These are phyloP conservation scores for Tetradesmus lagerheimii DNA, from an alignment of 139 green algal species.

Conservation along the genomic window DNA sequence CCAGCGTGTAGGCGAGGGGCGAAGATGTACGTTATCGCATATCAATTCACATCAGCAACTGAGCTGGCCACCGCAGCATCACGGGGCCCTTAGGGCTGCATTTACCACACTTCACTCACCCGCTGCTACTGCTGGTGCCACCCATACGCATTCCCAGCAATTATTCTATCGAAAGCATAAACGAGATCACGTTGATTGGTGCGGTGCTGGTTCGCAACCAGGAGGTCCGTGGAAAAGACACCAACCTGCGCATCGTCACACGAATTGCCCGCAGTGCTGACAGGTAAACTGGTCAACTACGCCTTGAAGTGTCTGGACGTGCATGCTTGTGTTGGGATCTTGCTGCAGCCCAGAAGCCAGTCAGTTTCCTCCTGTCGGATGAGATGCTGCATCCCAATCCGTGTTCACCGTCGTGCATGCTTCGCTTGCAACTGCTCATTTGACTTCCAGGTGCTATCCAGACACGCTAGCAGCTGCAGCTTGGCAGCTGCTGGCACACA, in stretches of 20 bases:
- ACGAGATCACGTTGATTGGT: neutral
- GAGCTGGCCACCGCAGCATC: neutral
- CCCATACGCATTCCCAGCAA: neutral
- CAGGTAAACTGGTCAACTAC: neutral
- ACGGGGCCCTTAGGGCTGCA: neutral
- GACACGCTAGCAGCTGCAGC: conserved; percentile 5
- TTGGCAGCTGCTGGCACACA: neutral
- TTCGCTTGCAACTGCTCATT: neutral
- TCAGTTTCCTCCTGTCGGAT: neutral
- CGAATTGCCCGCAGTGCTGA: neutral
- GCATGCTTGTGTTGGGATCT: neutral
- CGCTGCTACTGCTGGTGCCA: neutral
- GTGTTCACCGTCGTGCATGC: neutral
- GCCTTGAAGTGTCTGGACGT: neutral
- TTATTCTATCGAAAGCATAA: neutral
- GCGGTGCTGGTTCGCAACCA: neutral
- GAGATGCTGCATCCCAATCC: neutral
- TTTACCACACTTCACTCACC: neutral
- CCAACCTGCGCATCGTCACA: neutral
- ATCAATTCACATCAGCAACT: neutral
- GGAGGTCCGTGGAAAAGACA: neutral
- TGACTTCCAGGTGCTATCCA: neutral
- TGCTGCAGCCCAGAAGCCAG: neutral
- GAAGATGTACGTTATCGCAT: neutral
- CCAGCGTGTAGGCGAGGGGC: neutral